Evolutionary conservation across 305 asterid species (phyloP).

Genomic region (Rubia peregrina): DNA sequence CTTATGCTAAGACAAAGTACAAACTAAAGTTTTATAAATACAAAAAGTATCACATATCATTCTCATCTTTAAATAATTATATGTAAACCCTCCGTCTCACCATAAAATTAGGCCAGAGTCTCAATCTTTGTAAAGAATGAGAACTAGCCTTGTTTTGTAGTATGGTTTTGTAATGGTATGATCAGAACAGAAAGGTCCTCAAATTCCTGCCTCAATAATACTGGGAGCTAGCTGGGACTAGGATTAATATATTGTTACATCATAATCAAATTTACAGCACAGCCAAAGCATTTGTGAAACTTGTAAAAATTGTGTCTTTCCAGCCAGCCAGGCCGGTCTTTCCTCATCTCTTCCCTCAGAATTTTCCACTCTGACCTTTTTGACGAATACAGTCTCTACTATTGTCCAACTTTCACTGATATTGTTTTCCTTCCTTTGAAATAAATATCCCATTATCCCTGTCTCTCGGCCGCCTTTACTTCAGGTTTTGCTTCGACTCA

Average conservation of each 20-base stretch:
- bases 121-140: too few species aligned
- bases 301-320: background rate
- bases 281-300: background rate
- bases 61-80: too few species aligned
- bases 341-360: background rate
- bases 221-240: slow-evolving; percentile 8
- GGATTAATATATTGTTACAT: slow-evolving; percentile 1
- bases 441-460: background rate
- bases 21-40: too few species aligned
- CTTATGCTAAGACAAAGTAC: too few species aligned
- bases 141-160: too few species aligned
- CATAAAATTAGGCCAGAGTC: too few species aligned
- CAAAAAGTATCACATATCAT: too few species aligned
- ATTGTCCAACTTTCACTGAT: slow-evolving; percentile 7
- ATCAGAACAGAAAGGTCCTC: slow-evolving; percentile 1
- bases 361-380: background rate
- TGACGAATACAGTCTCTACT: background rate
- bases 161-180: too few species aligned
- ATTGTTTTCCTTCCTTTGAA: too few species aligned
- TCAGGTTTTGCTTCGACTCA: slow-evolving; percentile 23
- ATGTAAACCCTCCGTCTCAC: too few species aligned
- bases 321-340: slow-evolving; percentile 19
- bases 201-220: background rate
- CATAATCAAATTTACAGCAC: slow-evolving; percentile 15
- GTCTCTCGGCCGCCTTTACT: slow-evolving; percentile 41